These are phyloP conservation scores for Pseudogymnoascus sp. DNA, from an alignment of 2,329 filamentous ascomycete genomes.

Conservation along the genomic window DNA sequence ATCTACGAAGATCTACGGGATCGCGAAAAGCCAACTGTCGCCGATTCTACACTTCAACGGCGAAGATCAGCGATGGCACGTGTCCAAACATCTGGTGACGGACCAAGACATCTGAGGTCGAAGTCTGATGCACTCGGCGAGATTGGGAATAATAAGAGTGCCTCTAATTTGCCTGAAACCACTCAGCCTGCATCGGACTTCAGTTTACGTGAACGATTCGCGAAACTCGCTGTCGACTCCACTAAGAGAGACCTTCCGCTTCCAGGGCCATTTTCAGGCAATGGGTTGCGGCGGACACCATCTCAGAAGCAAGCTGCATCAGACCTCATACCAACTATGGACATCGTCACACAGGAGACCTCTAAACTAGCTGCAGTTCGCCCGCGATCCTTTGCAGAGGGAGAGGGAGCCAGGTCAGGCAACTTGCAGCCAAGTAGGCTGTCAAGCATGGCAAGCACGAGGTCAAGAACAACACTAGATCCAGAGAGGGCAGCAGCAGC, in stretches of 20 bases:
- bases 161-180: neutral
- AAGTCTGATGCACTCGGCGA: constrained; percentile 3
- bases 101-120: neutral
- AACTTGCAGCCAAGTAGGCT: neutral
- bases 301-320: neutral
- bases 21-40: neutral
- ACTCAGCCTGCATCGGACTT: neutral
- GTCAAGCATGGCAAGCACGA: constrained; percentile 18
- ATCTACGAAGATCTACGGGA: constrained; percentile 6
- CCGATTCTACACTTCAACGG: neutral
- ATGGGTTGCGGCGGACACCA: neutral
- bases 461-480: constrained; percentile 20
- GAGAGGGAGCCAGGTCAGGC: constrained; percentile 41
- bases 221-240: constrained; percentile 1
- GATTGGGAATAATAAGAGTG: constrained; percentile 2
- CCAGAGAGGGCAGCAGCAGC: constrained; percentile 30
- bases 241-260: neutral
- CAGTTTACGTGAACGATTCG: constrained; percentile 4
- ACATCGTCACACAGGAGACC: neutral
- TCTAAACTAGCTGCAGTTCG: neutral
- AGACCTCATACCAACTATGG: neutral
- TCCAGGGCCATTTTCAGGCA: neutral
- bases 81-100: neutral
- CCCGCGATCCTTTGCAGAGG: constrained; percentile 37
- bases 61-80: neutral